phyloP scores from a whole-genome alignment of 169 alveolate species.

The Babesia sp. region DNA sequence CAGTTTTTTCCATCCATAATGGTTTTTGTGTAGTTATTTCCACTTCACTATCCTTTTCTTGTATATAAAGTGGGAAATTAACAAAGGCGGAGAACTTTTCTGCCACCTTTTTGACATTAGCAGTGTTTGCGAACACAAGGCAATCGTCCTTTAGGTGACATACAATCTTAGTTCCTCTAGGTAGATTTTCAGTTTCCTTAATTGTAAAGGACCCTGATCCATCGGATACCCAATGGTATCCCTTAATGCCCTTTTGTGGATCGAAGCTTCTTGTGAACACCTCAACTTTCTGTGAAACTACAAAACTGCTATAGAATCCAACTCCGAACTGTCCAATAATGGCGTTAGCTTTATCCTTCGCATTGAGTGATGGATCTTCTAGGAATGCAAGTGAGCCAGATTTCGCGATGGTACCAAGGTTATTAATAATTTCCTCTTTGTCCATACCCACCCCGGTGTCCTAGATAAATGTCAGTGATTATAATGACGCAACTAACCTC shows the following conservation, averaged over 20 bases:
- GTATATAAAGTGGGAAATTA: slow-evolving; percentile 83
- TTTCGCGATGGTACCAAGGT: slow-evolving; percentile 97
- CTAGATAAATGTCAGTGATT: slow-evolving; percentile 61
- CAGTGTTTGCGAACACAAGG: slow-evolving; percentile 78
- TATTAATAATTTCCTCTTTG: slow-evolving; percentile 90
- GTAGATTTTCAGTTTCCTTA: slow-evolving; percentile 64
- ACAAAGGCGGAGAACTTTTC: slow-evolving; percentile 91
- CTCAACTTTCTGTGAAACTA: slow-evolving; percentile 89
- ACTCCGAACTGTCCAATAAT: slow-evolving; percentile 92
- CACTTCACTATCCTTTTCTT: slow-evolving; percentile 71
- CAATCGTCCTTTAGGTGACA: slow-evolving; percentile 88
- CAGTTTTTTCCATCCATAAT: slow-evolving; percentile 84
- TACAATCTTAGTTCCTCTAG: slow-evolving; percentile 90
- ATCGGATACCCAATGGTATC: slow-evolving; percentile 78
- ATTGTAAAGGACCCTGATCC: slow-evolving; percentile 76
- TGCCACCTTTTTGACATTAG: slow-evolving; percentile 78
- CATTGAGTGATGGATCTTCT: slow-evolving; percentile 53
- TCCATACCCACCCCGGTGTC: slow-evolving; percentile 97
- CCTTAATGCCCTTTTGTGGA: slow-evolving; percentile 81
- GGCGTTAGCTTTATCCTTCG: slow-evolving; percentile 71
- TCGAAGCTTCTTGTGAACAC: slow-evolving; percentile 83
- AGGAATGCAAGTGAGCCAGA: slow-evolving; percentile 95
- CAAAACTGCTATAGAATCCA: slow-evolving; percentile 89
- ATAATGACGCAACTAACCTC: slow-evolving; percentile 29
- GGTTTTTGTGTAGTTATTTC: slow-evolving; percentile 81